phyloP scores from a whole-genome alignment of 441 rosid genomes.

The Euphorbia celastroides region DNA sequence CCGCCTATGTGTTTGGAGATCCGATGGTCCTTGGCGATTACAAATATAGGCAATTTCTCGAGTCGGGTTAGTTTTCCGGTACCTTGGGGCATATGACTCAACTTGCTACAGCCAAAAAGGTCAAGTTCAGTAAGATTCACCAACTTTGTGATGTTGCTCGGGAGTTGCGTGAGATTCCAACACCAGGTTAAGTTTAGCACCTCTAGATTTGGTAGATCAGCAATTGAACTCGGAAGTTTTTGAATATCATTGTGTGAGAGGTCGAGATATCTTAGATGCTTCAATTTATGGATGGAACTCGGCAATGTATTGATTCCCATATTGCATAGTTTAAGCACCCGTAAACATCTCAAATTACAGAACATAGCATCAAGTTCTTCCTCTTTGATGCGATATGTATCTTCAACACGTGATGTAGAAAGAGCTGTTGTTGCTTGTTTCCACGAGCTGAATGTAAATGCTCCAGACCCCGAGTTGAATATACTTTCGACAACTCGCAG shows the following conservation, averaged over 20 bases:
- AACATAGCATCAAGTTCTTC: too few species aligned
- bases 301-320: background rate
- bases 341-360: too few species aligned
- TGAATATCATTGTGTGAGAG: background rate
- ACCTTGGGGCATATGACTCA: background rate
- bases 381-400: too few species aligned
- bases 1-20: background rate
- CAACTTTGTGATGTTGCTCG: background rate
- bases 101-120: background rate
- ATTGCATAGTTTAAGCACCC: background rate
- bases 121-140: background rate
- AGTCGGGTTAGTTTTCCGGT: background rate
- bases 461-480: too few species aligned
- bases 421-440: too few species aligned
- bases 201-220: too few species aligned
- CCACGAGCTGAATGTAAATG: too few species aligned
- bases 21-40: background rate
- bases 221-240: background rate
- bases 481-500: too few species aligned
- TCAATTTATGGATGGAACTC: too few species aligned
- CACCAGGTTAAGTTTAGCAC: background rate
- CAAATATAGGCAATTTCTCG: background rate
- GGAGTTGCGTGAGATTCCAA: background rate
- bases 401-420: too few species aligned
- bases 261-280: background rate